Conservation (phyloP, 2,329 filamentous ascomycete genomes). For the Claviceps pazoutovae region DNA sequence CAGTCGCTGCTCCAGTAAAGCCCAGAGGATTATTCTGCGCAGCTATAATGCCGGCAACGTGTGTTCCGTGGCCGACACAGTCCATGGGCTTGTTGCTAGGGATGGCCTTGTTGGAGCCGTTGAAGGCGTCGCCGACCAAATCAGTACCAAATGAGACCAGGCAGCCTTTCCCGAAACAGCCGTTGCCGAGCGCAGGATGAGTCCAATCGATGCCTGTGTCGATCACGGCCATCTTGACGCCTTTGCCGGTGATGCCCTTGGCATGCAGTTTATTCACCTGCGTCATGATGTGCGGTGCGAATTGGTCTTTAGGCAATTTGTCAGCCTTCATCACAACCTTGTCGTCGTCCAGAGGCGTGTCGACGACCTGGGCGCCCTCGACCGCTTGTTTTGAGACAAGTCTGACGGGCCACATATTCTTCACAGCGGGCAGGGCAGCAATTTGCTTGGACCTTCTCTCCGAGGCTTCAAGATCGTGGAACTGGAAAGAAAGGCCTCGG, state of each 20-base stretch:
- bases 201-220: slow-evolving; percentile 47
- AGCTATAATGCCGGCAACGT: slow-evolving; percentile 31
- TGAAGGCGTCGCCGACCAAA: slow-evolving; percentile 24
- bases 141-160: slow-evolving; percentile 30
- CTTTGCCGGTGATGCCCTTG: slow-evolving; percentile 34
- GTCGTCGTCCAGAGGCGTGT: not conserved
- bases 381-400: slow-evolving; percentile 27
- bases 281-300: slow-evolving; percentile 38
- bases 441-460: slow-evolving; percentile 29
- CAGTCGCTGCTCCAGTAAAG: slow-evolving; percentile 26
- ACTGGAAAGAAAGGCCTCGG: slow-evolving; percentile 39
- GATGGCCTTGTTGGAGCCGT: slow-evolving; percentile 14
- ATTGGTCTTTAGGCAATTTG: slow-evolving; percentile 17
- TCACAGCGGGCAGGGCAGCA: slow-evolving; percentile 28
- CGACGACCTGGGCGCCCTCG: slow-evolving; percentile 29
- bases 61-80: slow-evolving; percentile 29
- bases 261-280: slow-evolving; percentile 39
- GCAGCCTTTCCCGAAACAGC: slow-evolving; percentile 29
- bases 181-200: slow-evolving; percentile 42
- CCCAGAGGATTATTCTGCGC: slow-evolving; percentile 22
- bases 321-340: slow-evolving; percentile 10
- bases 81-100: slow-evolving; percentile 26
- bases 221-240: slow-evolving; percentile 38
- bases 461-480: slow-evolving; percentile 30
- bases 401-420: slow-evolving; percentile 34